phyloP scores from a whole-genome alignment of 2,329 filamentous ascomycete genomes.

The Lachnellula willkommii region DNA sequence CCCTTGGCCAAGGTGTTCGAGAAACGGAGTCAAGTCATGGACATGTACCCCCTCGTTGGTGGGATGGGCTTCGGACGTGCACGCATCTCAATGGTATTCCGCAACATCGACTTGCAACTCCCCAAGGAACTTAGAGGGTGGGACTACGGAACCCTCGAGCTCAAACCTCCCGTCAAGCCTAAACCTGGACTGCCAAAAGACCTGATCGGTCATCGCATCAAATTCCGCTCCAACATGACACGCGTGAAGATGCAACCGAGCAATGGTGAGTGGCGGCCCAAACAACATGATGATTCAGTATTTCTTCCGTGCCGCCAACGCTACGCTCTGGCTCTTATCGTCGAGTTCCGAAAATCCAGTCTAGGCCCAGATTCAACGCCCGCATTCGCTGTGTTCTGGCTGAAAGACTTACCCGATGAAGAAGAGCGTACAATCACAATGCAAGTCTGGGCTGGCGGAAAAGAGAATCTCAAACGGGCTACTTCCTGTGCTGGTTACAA shows the following conservation, averaged over 20 bases:
- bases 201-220: constrained; percentile 46
- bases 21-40: constrained; percentile 58
- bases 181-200: constrained; percentile 41
- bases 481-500: constrained; percentile 36
- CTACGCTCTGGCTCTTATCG: constrained; percentile 50
- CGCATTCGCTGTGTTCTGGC: constrained; percentile 62
- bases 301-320: constrained; percentile 54
- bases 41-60: constrained; percentile 61
- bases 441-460: constrained; percentile 57
- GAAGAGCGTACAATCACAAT: constrained; percentile 54
- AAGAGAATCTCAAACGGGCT: constrained; percentile 48
- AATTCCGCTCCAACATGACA: constrained; percentile 50
- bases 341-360: constrained; percentile 55
- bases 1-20: constrained; percentile 58
- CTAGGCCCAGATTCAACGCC: constrained; percentile 48
- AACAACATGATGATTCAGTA: constrained; percentile 40
- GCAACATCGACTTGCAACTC: constrained; percentile 59
- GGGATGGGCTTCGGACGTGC: constrained; percentile 68
- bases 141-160: constrained; percentile 66
- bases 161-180: constrained; percentile 47
- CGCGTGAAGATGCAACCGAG: constrained; percentile 48
- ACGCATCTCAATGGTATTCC: constrained; percentile 67
- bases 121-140: constrained; percentile 58
- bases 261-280: constrained; percentile 49
- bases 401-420: constrained; percentile 64